Conservation (phyloP, 306 rosid species). For the Styphnolobium japonicum region DNA sequence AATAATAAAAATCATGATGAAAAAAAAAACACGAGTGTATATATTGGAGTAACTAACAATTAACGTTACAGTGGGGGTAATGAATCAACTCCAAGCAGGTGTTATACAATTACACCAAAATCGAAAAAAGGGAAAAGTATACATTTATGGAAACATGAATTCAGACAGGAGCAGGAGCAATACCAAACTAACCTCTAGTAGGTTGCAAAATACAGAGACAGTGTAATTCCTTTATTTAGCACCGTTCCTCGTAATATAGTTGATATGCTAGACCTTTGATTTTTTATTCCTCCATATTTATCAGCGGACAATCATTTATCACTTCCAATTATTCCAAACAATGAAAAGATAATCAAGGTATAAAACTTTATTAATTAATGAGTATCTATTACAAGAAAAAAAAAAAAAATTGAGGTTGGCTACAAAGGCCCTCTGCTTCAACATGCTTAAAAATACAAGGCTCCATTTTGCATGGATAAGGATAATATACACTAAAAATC, state of each 20-base stretch:
- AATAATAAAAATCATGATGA: no score
- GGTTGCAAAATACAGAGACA: background rate
- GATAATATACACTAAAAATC: slow-evolving; percentile 41
- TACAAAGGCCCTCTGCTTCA: slow-evolving; percentile 34
- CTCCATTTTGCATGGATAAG: slow-evolving; percentile 43
- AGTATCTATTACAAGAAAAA: slow-evolving; percentile 32
- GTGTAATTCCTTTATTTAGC: background rate
- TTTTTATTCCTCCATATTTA: background rate
- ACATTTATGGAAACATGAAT: background rate
- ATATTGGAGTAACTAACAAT: background rate
- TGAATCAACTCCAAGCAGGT: background rate
- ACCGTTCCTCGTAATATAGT: background rate
- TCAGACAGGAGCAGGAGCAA: background rate
- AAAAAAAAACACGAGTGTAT: background rate
- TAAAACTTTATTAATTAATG: slow-evolving; percentile 35
- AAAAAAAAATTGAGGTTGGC: slow-evolving; percentile 21
- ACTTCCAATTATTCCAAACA: background rate
- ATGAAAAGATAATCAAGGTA: background rate
- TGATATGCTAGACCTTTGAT: background rate
- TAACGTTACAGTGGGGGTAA: no score
- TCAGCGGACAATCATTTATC: background rate
- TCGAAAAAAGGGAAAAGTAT: no score
- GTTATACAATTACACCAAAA: background rate
- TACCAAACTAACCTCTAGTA: no score
- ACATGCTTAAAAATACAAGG: slow-evolving; percentile 35